These are phyloP conservation scores for Psidium guajava DNA, from an alignment of 345 rosid genomes.

Conservation along the genomic window DNA sequence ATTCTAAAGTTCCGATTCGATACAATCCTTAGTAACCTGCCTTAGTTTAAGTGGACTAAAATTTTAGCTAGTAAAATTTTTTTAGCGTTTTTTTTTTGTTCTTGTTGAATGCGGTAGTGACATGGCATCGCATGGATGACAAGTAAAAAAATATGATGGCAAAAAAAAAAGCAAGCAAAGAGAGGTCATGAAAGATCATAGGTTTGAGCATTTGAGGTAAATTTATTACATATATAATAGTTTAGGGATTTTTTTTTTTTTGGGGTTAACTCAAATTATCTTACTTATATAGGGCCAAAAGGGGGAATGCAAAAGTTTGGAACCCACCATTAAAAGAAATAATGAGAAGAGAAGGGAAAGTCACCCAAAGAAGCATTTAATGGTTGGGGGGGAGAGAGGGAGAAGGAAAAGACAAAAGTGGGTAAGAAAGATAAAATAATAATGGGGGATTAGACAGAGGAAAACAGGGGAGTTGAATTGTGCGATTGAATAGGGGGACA, in stretches of 20 bases:
- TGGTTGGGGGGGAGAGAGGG: neutral
- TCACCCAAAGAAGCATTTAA: neutral
- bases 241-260: no score
- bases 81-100: no score
- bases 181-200: no score
- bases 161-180: no score
- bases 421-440: neutral
- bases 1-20: neutral
- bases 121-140: no score
- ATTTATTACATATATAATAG: no score
- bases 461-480: conserved; percentile 8
- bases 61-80: no score
- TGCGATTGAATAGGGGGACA: conserved; percentile 21
- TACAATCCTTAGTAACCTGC: no score
- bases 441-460: neutral
- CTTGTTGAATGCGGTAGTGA: no score
- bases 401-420: neutral
- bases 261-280: neutral
- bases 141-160: no score
- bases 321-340: neutral
- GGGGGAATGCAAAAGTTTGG: neutral
- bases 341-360: neutral
- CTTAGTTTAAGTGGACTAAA: no score
- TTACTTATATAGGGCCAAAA: neutral
- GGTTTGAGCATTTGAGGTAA: no score